Conservation (phyloP, 2,329 filamentous ascomycete genomes). For the Trichophaea hybrida region DNA sequence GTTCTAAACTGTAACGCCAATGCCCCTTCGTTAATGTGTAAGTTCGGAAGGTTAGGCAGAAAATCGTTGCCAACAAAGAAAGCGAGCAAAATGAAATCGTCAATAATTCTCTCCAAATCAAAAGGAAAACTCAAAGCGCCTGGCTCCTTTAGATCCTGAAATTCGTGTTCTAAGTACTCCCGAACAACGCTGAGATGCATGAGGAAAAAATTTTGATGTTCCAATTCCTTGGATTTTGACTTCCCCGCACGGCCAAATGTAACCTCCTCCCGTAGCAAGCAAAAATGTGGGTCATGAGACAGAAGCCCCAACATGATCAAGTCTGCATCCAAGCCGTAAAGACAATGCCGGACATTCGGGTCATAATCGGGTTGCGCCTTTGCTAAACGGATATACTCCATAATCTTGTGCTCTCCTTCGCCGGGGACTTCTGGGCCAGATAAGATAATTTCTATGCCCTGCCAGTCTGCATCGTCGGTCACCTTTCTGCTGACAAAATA, state of each 20-base stretch:
- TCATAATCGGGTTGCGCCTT: conserved; percentile 91
- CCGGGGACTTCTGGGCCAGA: conserved; percentile 96
- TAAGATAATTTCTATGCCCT: conserved; percentile 86
- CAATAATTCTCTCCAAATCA: conserved; percentile 90
- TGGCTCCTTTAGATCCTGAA: conserved; percentile 72
- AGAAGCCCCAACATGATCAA: conserved; percentile 96
- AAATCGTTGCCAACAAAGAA: conserved; percentile 99
- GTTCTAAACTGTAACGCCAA: conserved; percentile 93
- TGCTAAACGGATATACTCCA: conserved; percentile 97
- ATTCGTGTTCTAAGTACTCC: conserved; percentile 93
- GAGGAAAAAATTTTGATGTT: conserved; percentile 97
- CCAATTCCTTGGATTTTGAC: conserved; percentile 84
- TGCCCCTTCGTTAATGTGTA: conserved; percentile 97
- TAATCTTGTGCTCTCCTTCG: conserved; percentile 98
- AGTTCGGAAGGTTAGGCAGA: conserved; percentile 82
- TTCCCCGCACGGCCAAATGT: conserved; percentile 84
- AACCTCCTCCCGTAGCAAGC: conserved; percentile 88
- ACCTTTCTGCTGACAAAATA: conserved; percentile 99
- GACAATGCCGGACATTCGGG: conserved; percentile 83
- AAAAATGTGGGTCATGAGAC: conserved; percentile 97
- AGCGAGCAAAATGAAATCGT: conserved; percentile 98
- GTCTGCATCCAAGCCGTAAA: conserved; percentile 94
- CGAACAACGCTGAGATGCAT: conserved; percentile 95
- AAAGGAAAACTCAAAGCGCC: conserved; percentile 62
- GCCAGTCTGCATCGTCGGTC: conserved; percentile 93